Evolutionary conservation across 1,284 basidiomycete species (phyloP).

Genomic region (Puccinia triticina): DNA sequence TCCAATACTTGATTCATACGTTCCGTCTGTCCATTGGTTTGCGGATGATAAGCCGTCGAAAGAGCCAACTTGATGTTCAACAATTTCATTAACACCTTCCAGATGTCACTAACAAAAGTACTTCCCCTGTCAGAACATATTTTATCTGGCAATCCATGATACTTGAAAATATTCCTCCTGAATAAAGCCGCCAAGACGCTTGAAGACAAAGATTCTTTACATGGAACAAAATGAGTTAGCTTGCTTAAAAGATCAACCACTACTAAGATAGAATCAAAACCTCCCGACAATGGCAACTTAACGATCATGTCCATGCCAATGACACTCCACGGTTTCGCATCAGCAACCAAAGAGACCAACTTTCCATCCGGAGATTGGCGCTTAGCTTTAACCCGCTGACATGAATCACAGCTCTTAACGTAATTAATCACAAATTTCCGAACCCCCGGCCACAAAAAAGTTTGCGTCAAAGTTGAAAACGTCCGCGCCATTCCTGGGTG

Average conservation of each 20-base stretch:
- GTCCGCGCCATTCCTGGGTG: not conserved
- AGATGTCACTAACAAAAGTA: slow-evolving; percentile 6
- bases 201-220: not conserved
- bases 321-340: slow-evolving; percentile 60
- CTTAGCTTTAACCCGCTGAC: slow-evolving; percentile 3
- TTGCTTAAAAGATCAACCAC: slow-evolving; percentile 62
- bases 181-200: not conserved
- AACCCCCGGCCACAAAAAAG: slow-evolving; percentile 27
- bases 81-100: not conserved
- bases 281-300: not conserved
- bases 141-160: not conserved
- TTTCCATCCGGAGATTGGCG: not conserved
- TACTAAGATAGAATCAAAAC: not conserved
- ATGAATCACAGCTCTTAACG: slow-evolving; percentile 6
- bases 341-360: not conserved
- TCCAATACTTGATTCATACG: no score
- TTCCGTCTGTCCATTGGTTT: not conserved
- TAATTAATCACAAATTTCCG: not conserved
- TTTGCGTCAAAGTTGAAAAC: not conserved
- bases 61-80: no score
- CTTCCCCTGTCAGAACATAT: not conserved
- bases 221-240: slow-evolving; percentile 59
- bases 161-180: not conserved
- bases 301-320: slow-evolving; percentile 64
- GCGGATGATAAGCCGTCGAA: no score